Base-by-base conservation (phyloP, 352 stramenopile species). In the Phytophthora citrophthora region DNA sequence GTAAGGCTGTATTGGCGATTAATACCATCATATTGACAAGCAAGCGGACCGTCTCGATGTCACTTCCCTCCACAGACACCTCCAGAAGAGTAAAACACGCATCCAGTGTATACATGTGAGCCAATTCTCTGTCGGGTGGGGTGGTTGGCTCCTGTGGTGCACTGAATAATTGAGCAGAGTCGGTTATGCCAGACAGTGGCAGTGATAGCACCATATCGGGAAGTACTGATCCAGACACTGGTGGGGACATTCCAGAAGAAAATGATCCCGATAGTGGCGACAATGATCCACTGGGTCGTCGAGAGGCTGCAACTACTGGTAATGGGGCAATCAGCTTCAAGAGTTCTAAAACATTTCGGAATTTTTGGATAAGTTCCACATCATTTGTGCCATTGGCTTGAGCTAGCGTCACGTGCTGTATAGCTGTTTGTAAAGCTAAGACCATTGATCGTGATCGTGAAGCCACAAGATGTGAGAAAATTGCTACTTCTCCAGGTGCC, bases 391-490 rank as follows among this genome's bases (percentile, higher is more conserved):
- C 68, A 4, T 40, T 64, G 27, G 67, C 55, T 12, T 89, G 66
- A 20, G 68, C 64, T 46, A 77, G 40, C 11, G 27, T 63, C 27
- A 89, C 20, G 29, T 78, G 41, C 38, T 68, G 44, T 13, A 87
- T 54, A 8, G 60, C 54, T 15, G 50, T 72, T n/a, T 89, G 68
- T 8, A 93, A 57, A 29, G 73, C 69, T 6, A 90, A 62, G 16
- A 86, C 63, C 1, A 72, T 70, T 12, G 76, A 61, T 47, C 78
- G 75, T 23, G 64, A 31, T 10, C 52, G 50, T 1, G 53, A 70
- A 26, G 75, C 79, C 8, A 88, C 71, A 46, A 93, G 64, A 20
- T 81, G 64, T 32, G 69, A 86, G 45, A 90, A 90, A 16, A 93
- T 78, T 40, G 72, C 72, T 43, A 75, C 90, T 57, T 93, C 81